phyloP scores from a whole-genome alignment of 495 filamentous ascomycete species.

The Aspergillus cavernicola region DNA sequence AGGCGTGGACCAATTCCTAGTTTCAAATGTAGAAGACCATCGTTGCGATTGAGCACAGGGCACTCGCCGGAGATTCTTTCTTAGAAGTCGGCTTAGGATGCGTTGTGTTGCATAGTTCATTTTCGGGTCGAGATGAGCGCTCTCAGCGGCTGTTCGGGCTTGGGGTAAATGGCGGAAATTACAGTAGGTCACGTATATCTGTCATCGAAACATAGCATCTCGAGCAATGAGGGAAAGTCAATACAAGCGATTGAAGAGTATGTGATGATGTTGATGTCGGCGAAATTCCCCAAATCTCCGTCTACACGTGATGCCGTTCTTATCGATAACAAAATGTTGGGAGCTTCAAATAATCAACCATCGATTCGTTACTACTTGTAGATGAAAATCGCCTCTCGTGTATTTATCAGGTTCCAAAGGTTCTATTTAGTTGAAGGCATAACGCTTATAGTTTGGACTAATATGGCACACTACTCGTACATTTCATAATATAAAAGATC shows the following conservation, averaged over 20 bases:
- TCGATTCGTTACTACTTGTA: no score
- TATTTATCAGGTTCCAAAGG: not conserved
- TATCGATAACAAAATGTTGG: constrained; percentile 17
- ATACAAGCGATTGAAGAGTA: not conserved
- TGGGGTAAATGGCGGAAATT: no score
- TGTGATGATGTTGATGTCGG: not conserved
- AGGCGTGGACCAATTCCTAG: constrained; percentile 79
- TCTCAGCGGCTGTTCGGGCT: not conserved
- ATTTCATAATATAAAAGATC: constrained; percentile 22
- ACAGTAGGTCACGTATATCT: not conserved
- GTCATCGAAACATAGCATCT: not conserved
- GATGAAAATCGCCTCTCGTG: no score
- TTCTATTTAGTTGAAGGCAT: not conserved
- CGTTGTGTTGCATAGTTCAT: constrained; percentile 36
- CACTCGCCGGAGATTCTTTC: constrained; percentile 21
- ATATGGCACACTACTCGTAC: constrained; percentile 19
- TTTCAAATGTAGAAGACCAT: constrained; percentile 36
- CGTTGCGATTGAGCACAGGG: constrained; percentile 19
- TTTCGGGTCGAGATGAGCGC: not conserved
- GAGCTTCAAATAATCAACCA: no score
- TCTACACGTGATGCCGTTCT: constrained; percentile 31
- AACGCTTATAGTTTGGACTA: not conserved
- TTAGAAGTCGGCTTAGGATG: constrained; percentile 30
- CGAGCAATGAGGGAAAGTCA: not conserved
- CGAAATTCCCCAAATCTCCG: no score